Evolutionary conservation across 192 early-diverging fungal species (phyloP).

Genomic region (Coemansia sp.): DNA sequence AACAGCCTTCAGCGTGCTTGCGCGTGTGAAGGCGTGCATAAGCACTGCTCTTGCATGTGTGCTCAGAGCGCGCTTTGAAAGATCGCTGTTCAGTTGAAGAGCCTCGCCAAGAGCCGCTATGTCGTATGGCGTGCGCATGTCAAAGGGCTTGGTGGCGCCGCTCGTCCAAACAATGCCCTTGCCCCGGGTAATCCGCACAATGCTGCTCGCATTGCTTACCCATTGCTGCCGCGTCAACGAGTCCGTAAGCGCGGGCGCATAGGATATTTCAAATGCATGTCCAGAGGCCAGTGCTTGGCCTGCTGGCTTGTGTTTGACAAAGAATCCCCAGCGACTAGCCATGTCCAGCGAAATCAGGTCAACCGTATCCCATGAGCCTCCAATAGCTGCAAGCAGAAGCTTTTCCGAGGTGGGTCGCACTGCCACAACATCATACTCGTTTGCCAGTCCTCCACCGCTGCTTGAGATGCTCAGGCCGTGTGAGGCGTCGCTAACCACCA

Average conservation of each 20-base stretch:
- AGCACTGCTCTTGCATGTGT: constrained; percentile 34
- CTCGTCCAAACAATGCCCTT: constrained; percentile 39
- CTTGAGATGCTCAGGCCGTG: constrained; percentile 37
- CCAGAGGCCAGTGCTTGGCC: constrained; percentile 40
- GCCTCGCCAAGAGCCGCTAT: constrained; percentile 41
- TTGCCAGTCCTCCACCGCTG: constrained; percentile 11
- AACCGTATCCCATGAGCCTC: constrained; percentile 37
- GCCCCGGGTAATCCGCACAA: constrained; percentile 49
- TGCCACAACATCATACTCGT: constrained; percentile 48
- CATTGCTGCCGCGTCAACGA: constrained; percentile 41
- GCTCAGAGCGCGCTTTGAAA: constrained; percentile 43
- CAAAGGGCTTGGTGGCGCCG: constrained; percentile 34
- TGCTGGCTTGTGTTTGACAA: constrained; percentile 49
- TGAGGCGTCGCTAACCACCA: constrained; percentile 35
- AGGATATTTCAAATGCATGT: constrained; percentile 36
- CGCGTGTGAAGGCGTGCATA: constrained; percentile 43
- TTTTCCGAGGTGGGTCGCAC: constrained; percentile 44
- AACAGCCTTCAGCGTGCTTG: constrained; percentile 38
- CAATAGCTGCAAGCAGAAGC: constrained; percentile 35
- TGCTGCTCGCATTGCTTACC: constrained; percentile 43
- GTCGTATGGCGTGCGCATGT: constrained; percentile 46
- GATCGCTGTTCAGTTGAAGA: constrained; percentile 46
- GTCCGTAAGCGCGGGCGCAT: constrained; percentile 30
- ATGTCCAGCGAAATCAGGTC: constrained; percentile 50
- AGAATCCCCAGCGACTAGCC: constrained; percentile 45